Base-by-base conservation (phyloP, 2,329 filamentous ascomycete genomes). In the Acarospora socialis region DNA sequence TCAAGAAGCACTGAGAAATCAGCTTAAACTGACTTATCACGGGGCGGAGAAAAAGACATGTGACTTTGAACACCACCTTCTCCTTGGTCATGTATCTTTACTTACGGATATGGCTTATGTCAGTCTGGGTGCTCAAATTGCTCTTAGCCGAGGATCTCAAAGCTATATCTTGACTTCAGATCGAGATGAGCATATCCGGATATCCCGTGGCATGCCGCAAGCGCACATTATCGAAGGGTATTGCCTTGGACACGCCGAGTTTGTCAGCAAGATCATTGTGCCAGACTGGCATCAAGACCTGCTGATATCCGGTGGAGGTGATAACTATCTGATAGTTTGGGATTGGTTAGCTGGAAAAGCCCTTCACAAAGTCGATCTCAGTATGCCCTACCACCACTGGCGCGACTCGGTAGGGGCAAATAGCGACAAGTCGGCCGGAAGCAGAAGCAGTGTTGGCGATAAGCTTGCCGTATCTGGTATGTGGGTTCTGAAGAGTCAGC, bases 51-150 rank as follows among this genome's bases (percentile, higher is more conserved):
- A 60, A 21, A 63, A 64, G 33, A 60, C 61, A 10, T 54, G 61
- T 2, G 51, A 61, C 16, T 92, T 92, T 50, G 77, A 83, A 45
- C 72, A 83, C 44, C 70, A 76, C 21, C 63, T 93, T 1, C 63
- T 94, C 5, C 71, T 98, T 1, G 90, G 90, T 8, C 90, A 98
- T 56, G 90, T 98, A 9, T 94, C 87, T 1, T 81, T 95, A 72
- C 70, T 98, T 30, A 94, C 86, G 2, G 77, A 82, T 47, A 53
- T 94, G 31, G 55, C 63, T 2, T 62, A 73, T 24, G 66, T 64
- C 4, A 59, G 57, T n/a, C 49, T 63, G 48, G 50, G 63, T 42
- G 40, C 58, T 43, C 37, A 53, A 44, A 15, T 70, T 0, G 61
- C 59, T 4, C 63, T 73, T 37, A 34, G 44, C 7, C 53, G 53